These are phyloP conservation scores for Wallacemonas sp. DNA, from an alignment of 208 protist genomes.

Conservation along the genomic window DNA sequence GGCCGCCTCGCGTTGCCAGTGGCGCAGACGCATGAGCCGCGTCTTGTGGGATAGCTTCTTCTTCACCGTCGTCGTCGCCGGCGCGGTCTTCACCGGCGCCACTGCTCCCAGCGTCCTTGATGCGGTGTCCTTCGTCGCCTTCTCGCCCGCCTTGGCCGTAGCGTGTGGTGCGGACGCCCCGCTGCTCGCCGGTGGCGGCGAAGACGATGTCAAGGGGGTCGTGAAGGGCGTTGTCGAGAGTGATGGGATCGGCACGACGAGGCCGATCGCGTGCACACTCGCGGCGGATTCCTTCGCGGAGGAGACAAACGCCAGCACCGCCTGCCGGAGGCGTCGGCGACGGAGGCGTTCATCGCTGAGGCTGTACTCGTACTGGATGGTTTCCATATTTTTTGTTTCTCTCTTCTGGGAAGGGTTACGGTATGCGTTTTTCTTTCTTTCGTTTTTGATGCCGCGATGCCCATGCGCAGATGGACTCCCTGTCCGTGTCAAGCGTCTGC, in stretches of 20 bases:
- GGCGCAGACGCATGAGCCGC: not conserved
- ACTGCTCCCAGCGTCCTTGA: no score
- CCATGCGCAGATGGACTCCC: no score
- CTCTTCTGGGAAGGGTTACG: no score
- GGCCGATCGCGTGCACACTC: conserved; percentile 27
- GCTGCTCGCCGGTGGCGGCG: not conserved
- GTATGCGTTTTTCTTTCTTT: no score
- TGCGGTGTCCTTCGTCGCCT: no score
- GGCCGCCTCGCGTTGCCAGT: conserved; percentile 7
- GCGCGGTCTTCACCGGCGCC: no score
- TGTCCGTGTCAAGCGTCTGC: no score
- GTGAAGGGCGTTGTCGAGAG: conserved; percentile 19
- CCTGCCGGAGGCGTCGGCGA: conserved; percentile 26
- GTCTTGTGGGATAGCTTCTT: not conserved
- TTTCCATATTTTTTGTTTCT: no score
- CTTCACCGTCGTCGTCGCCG: not conserved
- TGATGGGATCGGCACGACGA: conserved; percentile 35
- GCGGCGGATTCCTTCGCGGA: conserved; percentile 18
- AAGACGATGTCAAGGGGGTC: not conserved
- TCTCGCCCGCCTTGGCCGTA: not conserved
- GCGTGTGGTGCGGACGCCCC: not conserved
- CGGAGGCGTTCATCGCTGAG: conserved; percentile 11
- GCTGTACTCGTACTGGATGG: conserved; percentile 14
- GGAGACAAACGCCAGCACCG: conserved; percentile 32
- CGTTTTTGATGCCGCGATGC: no score